Evolutionary conservation across 164 flowering plant species (phyloP), one percentile per base, ranked within the genome.

Genomic region (Liquidambar formosana): DNA sequence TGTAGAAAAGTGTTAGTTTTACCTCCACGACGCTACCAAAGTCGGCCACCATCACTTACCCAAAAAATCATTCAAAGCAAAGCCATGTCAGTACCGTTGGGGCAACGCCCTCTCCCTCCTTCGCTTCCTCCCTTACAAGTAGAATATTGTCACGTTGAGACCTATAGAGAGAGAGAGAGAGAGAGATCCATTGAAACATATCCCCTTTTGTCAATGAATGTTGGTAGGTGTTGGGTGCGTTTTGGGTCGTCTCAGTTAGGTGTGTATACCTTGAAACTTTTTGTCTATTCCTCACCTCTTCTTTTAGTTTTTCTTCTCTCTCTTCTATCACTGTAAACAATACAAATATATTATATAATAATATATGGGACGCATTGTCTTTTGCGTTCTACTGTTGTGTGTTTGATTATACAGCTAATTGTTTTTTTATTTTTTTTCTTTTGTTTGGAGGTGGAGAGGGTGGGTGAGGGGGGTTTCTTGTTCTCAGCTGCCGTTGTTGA

Each of bases 141-240:
- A 49, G 6, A 18, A 49, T 12, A n/a, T 49, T 49, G n/a, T 15
- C 16, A 13, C 53, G 12, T n/a, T 49, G 53, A 5, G 6, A 16
- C 5, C 14, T 13, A n/a, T 16, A 49, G 53, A 33, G 41, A 33
- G 41, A 33, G 41, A 33, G 41, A 33, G 6, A 2, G 41, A 33
- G 41, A 33, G 41, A 33, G 41, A 33, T 33, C 4, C 41, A 33
- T 33, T 33, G 41, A 15, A n/a, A n/a, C n/a, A 15, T 6, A 16
- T n/a, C 14, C 53, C n/a, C n/a, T 49, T n/a, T 49, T 16, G 53
- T 49, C 53, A 49, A 49, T 49, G 53, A 49, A 49, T 49, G 53
- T 15, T 15, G 53, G 53, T 49, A 49, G 19, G 18, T 49, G 53
- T 16, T 49, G 16, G 53, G 16, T 49, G 53, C 8, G 14, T 49